Percentiles rank a stretch among this genome's conserved stretches.
phyloP scores from a whole-genome alignment of 2,329 filamentous ascomycete genomes.

The Fusarium haematococcum region DNA sequence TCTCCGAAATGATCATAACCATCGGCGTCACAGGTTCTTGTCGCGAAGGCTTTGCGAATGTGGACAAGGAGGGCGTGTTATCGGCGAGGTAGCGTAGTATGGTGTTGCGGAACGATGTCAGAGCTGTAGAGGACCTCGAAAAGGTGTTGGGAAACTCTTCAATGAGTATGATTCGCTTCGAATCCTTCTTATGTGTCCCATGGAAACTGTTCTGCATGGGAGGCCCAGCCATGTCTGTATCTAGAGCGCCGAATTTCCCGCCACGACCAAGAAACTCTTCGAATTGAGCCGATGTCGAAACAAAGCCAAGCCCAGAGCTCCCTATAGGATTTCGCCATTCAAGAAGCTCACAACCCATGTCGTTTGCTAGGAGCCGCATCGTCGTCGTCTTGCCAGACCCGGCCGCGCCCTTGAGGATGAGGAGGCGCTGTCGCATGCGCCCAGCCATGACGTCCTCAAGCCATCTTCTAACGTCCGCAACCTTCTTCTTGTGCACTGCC shows the following conservation, averaged over 20 bases:
- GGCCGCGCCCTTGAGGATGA: conserved; percentile 90
- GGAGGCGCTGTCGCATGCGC: conserved; percentile 74
- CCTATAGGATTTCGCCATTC: conserved; percentile 91
- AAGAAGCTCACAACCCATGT: conserved; percentile 80
- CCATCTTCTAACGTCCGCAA: conserved; percentile 87
- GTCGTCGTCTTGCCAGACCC: conserved; percentile 95
- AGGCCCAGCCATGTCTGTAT: conserved; percentile 53
- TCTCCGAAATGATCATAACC: conserved; percentile 92
- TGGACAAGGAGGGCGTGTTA: conserved; percentile 68
- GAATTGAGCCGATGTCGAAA: conserved; percentile 83
- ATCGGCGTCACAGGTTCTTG: conserved; percentile 73
- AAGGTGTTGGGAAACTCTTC: conserved; percentile 88
- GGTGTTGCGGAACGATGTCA: conserved; percentile 79
- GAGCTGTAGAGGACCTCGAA: conserved; percentile 70
- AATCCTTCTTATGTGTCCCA: conserved; percentile 25
- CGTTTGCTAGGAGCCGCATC: conserved; percentile 78
- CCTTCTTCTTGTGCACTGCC: conserved; percentile 94
- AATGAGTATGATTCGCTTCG: conserved; percentile 73
- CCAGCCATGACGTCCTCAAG: conserved; percentile 79
- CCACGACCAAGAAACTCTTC: conserved; percentile 90
- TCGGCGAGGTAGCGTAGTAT: conserved; percentile 80
- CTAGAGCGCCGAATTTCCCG: conserved; percentile 81
- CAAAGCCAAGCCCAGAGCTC: conserved; percentile 68
- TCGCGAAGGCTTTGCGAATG: conserved; percentile 56
- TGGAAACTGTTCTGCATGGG: conserved; percentile 42